Percentiles rank a stretch among this genome's conserved stretches.
phyloP scores from a whole-genome alignment of 176 grass and related monocot genomes.

The Metroxylon sagu region DNA sequence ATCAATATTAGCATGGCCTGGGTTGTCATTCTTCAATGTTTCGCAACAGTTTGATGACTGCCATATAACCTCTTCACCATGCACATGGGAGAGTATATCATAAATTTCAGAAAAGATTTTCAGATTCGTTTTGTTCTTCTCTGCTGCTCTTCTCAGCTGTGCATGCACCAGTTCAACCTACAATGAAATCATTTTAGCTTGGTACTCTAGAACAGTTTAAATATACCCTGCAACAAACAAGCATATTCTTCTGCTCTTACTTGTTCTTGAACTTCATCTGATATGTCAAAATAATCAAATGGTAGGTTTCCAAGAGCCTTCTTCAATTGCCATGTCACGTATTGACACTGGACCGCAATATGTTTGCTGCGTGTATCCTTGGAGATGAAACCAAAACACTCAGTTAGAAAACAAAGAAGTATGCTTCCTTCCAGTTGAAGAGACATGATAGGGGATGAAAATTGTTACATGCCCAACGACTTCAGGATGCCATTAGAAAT shows the following conservation, averaged over 20 bases:
- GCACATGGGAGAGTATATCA: conserved; percentile 32
- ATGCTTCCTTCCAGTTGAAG: no score
- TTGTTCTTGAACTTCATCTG: conserved; percentile 99
- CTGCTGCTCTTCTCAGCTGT: conserved; percentile 85
- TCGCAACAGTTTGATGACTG: conserved; percentile 24
- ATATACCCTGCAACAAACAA: background rate
- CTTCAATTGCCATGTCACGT: conserved; percentile 77
- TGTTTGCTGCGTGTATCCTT: conserved; percentile 48
- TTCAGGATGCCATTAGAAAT: no score
- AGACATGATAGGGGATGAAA: no score
- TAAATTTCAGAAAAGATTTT: conserved; percentile 68
- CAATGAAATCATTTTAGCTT: conserved; percentile 2
- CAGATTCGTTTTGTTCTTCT: conserved; percentile 48
- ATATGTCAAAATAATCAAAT: conserved; percentile 68
- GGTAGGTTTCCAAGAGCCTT: conserved; percentile 52
- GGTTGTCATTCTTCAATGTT: conserved; percentile 20
- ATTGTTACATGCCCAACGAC: no score
- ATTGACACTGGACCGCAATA: conserved; percentile 60
- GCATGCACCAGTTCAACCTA: conserved; percentile 81
- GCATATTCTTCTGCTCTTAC: conserved; percentile 29
- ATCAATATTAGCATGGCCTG: conserved; percentile 32
- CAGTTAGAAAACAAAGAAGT: conserved; percentile 17
- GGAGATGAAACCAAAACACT: conserved; percentile 6
- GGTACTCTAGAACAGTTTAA: background rate
- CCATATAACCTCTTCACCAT: conserved; percentile 25